Base-by-base conservation (phyloP, 495 filamentous ascomycete species). In the Neurospora africana region DNA sequence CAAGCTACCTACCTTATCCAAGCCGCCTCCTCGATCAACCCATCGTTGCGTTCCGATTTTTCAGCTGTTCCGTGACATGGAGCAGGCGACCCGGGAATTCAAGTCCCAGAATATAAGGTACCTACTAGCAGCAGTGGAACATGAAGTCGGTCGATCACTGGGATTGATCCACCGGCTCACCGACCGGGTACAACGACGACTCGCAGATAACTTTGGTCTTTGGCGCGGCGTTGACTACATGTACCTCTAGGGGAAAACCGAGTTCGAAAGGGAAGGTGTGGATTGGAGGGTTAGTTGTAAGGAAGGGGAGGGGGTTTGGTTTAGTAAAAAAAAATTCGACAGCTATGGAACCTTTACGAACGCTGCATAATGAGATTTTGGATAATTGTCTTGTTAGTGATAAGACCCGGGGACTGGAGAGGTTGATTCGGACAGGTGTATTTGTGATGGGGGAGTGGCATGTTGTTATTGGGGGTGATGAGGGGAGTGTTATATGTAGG, bases 281-380 rank as follows among this genome's bases (percentile, higher is more conserved):
- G 73, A 1, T 72, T n/a, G n/a, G n/a, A n/a, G 77, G 1, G 69
- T 80, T 13, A 71, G 69, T 23, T 80, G 78, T 68, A 17, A 72
- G 41, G 61, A 70, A 3, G 76, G 69, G 3, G 78, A 13, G 38
- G 38, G 13, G 38, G 38, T 40, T 40, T 40, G 36, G 30, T n/a
- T n/a, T n/a, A n/a, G n/a, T n/a, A n/a, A n/a, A 1, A 7, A 19
- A 17, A 17, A 43, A 43, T n/a, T 47, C 43, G 43, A 23, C 9
- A 47, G n/a, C 2, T 47, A 47, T 21, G 19, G 6, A 0, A 47
- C 43, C 43, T 11, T 47, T 2, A 4, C 2, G 19, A 47, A 9
- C 4, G 19, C 43, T 21, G 43, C 43, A 7, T 47, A n/a, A n/a
- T 8, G 19, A 47, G 8, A 11, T 47, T 4, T 47, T 47, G 9